phyloP scores from a whole-genome alignment of 1,139 yeast genomes.

The Wickerhamomyces sp. region DNA sequence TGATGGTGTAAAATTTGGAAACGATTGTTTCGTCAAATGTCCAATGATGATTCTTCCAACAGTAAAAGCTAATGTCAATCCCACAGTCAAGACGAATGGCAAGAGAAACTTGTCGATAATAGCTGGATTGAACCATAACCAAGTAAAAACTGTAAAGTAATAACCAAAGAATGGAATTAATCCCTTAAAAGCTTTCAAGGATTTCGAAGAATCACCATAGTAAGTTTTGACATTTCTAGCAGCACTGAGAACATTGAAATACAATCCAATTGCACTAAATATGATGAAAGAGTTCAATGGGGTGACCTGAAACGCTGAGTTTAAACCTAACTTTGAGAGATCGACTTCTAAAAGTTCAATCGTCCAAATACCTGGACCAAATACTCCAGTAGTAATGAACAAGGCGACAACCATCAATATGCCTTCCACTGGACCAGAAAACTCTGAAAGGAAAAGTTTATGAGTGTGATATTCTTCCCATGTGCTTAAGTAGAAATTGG shows the following conservation, averaged over 20 bases:
- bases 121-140: conserved; percentile 40
- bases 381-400: conserved; percentile 57
- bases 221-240: conserved; percentile 60
- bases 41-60: conserved; percentile 90
- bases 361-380: conserved; percentile 71
- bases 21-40: conserved; percentile 74
- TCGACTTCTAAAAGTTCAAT: conserved; percentile 18
- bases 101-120: conserved; percentile 44
- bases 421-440: conserved; percentile 96
- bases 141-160: conserved; percentile 48
- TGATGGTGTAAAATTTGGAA: conserved; percentile 71
- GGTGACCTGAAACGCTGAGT: conserved; percentile 23
- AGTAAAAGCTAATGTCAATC: conserved; percentile 71
- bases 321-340: conserved; percentile 20
- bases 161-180: conserved; percentile 66
- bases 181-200: conserved; percentile 51
- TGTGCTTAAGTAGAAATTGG: conserved; percentile 83
- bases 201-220: conserved; percentile 36
- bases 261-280: conserved; percentile 51
- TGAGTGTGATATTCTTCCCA: conserved; percentile 98
- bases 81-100: conserved; percentile 65
- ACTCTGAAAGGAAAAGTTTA: conserved; percentile 67
- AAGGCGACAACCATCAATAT: conserved; percentile 58
- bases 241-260: conserved; percentile 71
- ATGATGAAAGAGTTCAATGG: conserved; percentile 41